These are phyloP conservation scores for Salvia sclarea DNA, from an alignment of 305 asterid species.

Conservation along the genomic window DNA sequence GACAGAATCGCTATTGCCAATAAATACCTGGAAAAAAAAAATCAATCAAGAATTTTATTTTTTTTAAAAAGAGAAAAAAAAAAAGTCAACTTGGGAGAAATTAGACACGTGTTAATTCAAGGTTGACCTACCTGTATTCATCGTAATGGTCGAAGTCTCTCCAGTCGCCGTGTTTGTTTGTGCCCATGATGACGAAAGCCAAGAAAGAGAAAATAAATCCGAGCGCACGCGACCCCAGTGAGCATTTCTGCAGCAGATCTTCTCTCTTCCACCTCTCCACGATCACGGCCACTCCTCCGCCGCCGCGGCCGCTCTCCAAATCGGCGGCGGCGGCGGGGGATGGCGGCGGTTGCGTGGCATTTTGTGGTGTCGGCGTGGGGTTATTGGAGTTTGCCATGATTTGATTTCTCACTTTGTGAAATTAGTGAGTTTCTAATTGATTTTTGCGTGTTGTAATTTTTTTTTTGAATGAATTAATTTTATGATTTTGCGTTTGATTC, in stretches of 20 bases:
- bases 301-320: constrained; percentile 37
- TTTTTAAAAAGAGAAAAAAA: too few species aligned
- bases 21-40: constrained; percentile 47
- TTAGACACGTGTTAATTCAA: not conserved
- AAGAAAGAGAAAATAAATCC: constrained; percentile 61
- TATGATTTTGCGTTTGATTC: too few species aligned
- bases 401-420: too few species aligned
- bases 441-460: not conserved
- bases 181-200: constrained; percentile 71
- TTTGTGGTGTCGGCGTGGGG: constrained; percentile 19
- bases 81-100: not conserved
- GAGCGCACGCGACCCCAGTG: constrained; percentile 42
- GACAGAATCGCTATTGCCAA: constrained; percentile 66
- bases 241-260: constrained; percentile 52
- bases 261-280: constrained; percentile 62
- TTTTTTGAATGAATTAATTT: not conserved
- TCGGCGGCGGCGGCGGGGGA: constrained; percentile 41
- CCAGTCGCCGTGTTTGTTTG: constrained; percentile 71
- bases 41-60: too few species aligned
- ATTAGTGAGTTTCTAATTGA: constrained; percentile 14
- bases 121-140: constrained; percentile 63
- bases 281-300: constrained; percentile 41
- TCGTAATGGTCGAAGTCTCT: constrained; percentile 55
- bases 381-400: constrained; percentile 34
- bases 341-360: not conserved